phyloP scores from a whole-genome alignment of 805 yeast genomes.

The Wickerhamiella dianesei region DNA sequence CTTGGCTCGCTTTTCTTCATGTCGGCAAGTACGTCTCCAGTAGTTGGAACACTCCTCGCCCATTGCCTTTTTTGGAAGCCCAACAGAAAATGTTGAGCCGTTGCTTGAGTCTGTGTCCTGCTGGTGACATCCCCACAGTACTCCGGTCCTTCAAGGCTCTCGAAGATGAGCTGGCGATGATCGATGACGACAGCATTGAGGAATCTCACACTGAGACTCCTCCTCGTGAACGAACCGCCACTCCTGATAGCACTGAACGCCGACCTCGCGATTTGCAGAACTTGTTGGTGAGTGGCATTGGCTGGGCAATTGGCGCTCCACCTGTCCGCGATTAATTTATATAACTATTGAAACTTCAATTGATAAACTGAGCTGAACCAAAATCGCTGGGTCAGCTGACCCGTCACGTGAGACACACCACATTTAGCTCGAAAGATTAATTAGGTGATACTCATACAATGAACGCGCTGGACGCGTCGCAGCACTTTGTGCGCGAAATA shows the following conservation, averaged over 20 bases:
- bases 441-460: no score
- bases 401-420: no score
- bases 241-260: no score
- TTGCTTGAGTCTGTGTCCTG: slow-evolving; percentile 39
- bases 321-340: neutral
- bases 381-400: no score
- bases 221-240: neutral
- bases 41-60: slow-evolving; percentile 31
- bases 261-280: slow-evolving; percentile 34
- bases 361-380: neutral
- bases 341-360: neutral
- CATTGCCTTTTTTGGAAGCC: slow-evolving; percentile 31
- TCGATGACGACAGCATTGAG: slow-evolving; percentile 4
- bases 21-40: slow-evolving; percentile 47
- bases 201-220: neutral
- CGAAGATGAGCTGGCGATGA: slow-evolving; percentile 12
- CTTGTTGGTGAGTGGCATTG: slow-evolving; percentile 41
- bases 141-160: slow-evolving; percentile 43
- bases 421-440: no score
- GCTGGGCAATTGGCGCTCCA: slow-evolving; percentile 51
- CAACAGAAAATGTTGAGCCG: slow-evolving; percentile 45
- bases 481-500: slow-evolving; percentile 13
- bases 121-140: slow-evolving; percentile 41
- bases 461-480: slow-evolving; percentile 7
- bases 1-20: slow-evolving; percentile 66